phyloP scores from a whole-genome alignment of 1,139 yeast genomes.

The Debaryomyces robertsiae region DNA sequence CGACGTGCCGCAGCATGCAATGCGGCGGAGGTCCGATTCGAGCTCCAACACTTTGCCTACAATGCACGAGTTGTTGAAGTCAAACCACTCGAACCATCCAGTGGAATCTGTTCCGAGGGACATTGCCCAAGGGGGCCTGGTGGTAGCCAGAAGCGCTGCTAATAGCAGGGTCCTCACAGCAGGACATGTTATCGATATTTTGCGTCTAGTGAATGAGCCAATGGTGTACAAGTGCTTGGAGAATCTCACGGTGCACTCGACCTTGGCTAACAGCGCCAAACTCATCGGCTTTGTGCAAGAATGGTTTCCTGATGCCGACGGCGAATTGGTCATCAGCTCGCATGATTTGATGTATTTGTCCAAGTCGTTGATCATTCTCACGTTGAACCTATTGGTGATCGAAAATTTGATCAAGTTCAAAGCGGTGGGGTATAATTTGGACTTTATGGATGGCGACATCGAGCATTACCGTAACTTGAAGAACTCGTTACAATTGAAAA shows the following conservation, averaged over 20 bases:
- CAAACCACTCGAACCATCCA: constrained; percentile 18
- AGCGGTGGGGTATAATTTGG: constrained; percentile 1
- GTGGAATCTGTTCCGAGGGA: constrained; percentile 20
- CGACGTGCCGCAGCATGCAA: constrained; percentile 3
- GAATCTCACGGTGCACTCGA: constrained; percentile 35
- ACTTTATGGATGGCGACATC: constrained; percentile 3
- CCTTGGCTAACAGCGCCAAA: constrained; percentile 26
- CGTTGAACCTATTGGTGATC: constrained; percentile 32
- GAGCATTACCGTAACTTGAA: constrained; percentile 22
- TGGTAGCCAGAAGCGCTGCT: background rate
- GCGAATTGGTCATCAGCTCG: constrained; percentile 28
- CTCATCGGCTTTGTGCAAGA: constrained; percentile 28
- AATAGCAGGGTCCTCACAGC: constrained; percentile 19
- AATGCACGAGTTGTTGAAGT: constrained; percentile 3
- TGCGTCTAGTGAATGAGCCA: constrained; percentile 27
- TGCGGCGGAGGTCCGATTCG: constrained; percentile 7
- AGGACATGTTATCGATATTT: constrained; percentile 24
- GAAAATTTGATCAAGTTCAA: constrained; percentile 35
- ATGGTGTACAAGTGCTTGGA: constrained; percentile 24
- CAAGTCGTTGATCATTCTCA: constrained; percentile 30
- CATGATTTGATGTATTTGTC: constrained; percentile 38
- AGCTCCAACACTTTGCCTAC: constrained; percentile 12
- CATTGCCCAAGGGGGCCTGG: constrained; percentile 8
- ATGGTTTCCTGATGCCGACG: constrained; percentile 23
- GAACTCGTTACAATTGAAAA: constrained; percentile 31